These are phyloP conservation scores for Delphinella strobiligena DNA, from an alignment of 2,329 filamentous ascomycete species.

Conservation along the genomic window DNA sequence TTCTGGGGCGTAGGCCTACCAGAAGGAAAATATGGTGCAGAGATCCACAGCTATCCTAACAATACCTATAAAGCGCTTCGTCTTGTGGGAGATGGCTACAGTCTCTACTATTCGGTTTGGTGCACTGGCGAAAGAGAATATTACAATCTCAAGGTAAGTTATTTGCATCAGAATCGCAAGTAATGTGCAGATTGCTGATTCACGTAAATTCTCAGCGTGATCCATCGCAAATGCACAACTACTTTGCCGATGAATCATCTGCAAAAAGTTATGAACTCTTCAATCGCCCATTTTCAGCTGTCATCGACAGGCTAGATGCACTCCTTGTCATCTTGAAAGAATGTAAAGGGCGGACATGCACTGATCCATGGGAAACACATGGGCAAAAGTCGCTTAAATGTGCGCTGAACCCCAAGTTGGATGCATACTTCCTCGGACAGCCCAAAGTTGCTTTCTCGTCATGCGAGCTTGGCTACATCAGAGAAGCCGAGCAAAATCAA, in stretches of 20 bases:
- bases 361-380: conserved; percentile 18
- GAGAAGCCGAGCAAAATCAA: conserved; percentile 4
- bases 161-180: no score
- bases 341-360: conserved; percentile 19
- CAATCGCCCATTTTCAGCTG: not conserved
- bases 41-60: conserved; percentile 15
- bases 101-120: conserved; percentile 56
- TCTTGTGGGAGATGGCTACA: conserved; percentile 30
- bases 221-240: conserved; percentile 11
- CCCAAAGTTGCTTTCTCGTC: conserved; percentile 32
- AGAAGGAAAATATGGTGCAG: conserved; percentile 19
- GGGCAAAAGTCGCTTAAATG: conserved; percentile 17
- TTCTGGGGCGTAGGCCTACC: conserved; percentile 27
- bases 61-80: conserved; percentile 21
- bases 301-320: conserved; percentile 17
- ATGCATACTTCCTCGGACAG: conserved; percentile 19
- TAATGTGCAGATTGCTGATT: no score
- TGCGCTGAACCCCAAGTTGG: conserved; percentile 16
- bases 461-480: conserved; percentile 8
- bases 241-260: not conserved
- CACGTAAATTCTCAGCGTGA: no score
- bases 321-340: conserved; percentile 22
- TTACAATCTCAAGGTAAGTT: no score
- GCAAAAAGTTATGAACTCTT: not conserved
- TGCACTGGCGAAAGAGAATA: conserved; percentile 56